Percentiles rank a stretch among this genome's conserved stretches.
These are phyloP conservation scores for Azolla pinnata DNA, from an alignment of 75 land plant genomes.

Conservation along the genomic window DNA sequence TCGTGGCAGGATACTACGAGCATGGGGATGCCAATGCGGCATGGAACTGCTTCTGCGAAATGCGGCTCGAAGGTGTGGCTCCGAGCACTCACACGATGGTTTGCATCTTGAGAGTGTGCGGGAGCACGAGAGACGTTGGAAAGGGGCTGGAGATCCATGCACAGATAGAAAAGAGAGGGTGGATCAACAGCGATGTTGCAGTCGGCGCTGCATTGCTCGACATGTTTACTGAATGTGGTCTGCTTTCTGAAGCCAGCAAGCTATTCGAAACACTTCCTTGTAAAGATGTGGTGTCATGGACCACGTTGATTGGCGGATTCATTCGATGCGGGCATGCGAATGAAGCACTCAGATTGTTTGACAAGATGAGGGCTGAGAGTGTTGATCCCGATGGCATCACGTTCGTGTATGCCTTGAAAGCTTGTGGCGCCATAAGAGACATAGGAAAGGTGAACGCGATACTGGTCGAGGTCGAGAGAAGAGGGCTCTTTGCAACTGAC, in stretches of 20 bases:
- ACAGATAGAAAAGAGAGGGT: slow-evolving; percentile 17
- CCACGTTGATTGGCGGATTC: slow-evolving; percentile 28
- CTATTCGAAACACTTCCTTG: slow-evolving; percentile 24
- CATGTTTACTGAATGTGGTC: slow-evolving; percentile 22
- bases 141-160: slow-evolving; percentile 19
- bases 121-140: background rate
- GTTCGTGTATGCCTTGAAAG: slow-evolving; percentile 15
- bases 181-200: slow-evolving; percentile 12
- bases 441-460: slow-evolving; percentile 16
- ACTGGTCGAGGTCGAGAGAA: slow-evolving; percentile 4
- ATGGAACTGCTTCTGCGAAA: slow-evolving; percentile 19
- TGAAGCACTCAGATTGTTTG: slow-evolving; percentile 18
- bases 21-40: slow-evolving; percentile 30
- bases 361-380: slow-evolving; percentile 16
- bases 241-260: slow-evolving; percentile 6
- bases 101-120: slow-evolving; percentile 2
- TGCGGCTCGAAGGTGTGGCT: slow-evolving; percentile 10
- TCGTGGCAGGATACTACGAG: slow-evolving; percentile 35
- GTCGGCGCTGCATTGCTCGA: slow-evolving; percentile 16
- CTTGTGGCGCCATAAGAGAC: slow-evolving; percentile 16
- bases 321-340: slow-evolving; percentile 5
- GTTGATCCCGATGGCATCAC: slow-evolving; percentile 25
- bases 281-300: slow-evolving; percentile 30
- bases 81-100: slow-evolving; percentile 19
- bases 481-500: too few species aligned